Percentiles rank a stretch among this genome's conserved stretches.
Evolutionary conservation across 495 filamentous ascomycete species (phyloP).

Genomic region (Aspergillus avenaceus): DNA sequence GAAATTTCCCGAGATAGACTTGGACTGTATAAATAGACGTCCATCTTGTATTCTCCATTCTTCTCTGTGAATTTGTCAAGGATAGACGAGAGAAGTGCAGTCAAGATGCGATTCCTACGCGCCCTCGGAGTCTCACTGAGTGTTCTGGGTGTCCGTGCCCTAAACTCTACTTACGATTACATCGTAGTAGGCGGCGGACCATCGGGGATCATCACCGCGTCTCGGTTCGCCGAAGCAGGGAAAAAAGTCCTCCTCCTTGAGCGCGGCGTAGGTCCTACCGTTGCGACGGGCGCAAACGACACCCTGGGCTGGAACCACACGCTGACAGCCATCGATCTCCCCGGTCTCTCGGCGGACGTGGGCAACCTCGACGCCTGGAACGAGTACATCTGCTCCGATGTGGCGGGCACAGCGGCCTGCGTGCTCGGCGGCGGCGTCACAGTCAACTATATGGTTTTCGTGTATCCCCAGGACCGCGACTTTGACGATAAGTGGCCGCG

Average conservation of each 20-base stretch:
- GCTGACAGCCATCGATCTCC: slow-evolving; percentile 75
- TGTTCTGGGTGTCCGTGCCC: too few relatives aligned
- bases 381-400: slow-evolving; percentile 54
- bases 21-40: too few relatives aligned
- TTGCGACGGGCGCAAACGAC: slow-evolving; percentile 25
- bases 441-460: slow-evolving; percentile 59
- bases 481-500: slow-evolving; percentile 71
- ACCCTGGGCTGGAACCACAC: slow-evolving; percentile 25
- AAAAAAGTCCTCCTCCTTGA: slow-evolving; percentile 40
- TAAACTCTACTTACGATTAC: slow-evolving; percentile 22
- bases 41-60: too few relatives aligned
- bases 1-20: too few relatives aligned
- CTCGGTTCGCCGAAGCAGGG: slow-evolving; percentile 60
- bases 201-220: slow-evolving; percentile 45
- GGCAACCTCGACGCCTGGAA: slow-evolving; percentile 19
- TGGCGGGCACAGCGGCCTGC: slow-evolving; percentile 67
- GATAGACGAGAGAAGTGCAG: too few relatives aligned
- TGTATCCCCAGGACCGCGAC: slow-evolving; percentile 53
- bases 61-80: too few relatives aligned
- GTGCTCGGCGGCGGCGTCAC: slow-evolving; percentile 68
- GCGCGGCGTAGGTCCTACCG: slow-evolving; percentile 28
- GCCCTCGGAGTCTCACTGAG: too few relatives aligned
- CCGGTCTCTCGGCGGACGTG: slow-evolving; percentile 51
- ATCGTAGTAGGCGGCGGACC: slow-evolving; percentile 35
- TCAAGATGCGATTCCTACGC: too few relatives aligned